Evolutionary conservation across 129 eudicot species (phyloP).

Genomic region (Flaveria trinervia): DNA sequence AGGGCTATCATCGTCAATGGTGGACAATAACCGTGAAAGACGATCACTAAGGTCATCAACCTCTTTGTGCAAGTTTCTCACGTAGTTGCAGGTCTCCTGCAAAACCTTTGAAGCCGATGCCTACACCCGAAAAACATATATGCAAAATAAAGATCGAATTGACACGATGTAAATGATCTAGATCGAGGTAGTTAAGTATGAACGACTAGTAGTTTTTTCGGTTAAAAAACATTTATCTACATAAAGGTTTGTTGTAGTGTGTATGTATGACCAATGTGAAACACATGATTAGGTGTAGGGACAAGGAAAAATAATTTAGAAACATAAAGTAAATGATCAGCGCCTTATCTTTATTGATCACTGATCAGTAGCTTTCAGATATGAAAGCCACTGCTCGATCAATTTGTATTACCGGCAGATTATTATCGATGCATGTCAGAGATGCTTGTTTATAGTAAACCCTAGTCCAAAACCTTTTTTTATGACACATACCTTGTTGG

Average conservation of each 20-base stretch:
- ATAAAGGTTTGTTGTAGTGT: neutral
- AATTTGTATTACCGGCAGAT: too few species aligned
- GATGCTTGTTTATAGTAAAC: neutral
- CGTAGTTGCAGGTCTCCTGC: conserved; percentile 79
- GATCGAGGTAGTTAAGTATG: neutral
- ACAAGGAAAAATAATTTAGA: conserved; percentile 8
- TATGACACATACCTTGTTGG: conserved; percentile 57
- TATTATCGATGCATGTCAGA: too few species aligned
- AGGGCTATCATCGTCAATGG: conserved; percentile 64
- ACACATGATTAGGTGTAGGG: conserved; percentile 18
- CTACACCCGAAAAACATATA: conserved; percentile 27
- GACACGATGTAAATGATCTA: neutral
- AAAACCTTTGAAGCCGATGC: conserved; percentile 79
- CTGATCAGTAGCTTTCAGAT: neutral
- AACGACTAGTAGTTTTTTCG: conserved; percentile 11
- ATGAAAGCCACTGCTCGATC: neutral
- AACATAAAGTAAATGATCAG: neutral
- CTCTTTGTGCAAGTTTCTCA: conserved; percentile 70
- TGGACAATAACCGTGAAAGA: conserved; percentile 60
- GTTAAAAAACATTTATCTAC: conserved; percentile 13
- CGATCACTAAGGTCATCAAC: conserved; percentile 83
- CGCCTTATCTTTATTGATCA: too few species aligned
- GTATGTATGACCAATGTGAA: conserved; percentile 13
- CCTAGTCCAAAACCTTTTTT: conserved; percentile 1
- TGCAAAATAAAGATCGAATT: too few species aligned